These are phyloP conservation scores for Cryptococcus sp. DNA, from an alignment of 1,284 basidiomycete genomes.

Conservation along the genomic window DNA sequence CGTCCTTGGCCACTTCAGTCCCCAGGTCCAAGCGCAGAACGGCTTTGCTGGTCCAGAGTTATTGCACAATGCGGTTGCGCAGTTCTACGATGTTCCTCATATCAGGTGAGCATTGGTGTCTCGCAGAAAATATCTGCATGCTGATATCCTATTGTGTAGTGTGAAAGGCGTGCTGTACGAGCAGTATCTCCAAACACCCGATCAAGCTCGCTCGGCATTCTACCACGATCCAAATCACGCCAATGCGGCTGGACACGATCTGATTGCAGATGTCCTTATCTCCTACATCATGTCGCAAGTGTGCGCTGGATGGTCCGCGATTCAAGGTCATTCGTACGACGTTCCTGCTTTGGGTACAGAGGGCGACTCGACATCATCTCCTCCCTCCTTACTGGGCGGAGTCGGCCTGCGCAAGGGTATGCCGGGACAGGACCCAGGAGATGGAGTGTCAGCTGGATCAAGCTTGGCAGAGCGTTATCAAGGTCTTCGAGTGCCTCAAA, in stretches of 20 bases:
- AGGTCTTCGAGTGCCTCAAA: constrained; percentile 63
- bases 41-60: constrained; percentile 86
- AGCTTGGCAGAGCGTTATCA: constrained; percentile 23
- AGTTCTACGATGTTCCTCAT: constrained; percentile 94
- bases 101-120: constrained; percentile 60
- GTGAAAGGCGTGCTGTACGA: constrained; percentile 79
- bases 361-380: constrained; percentile 43
- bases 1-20: constrained; percentile 86
- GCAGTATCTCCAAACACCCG: constrained; percentile 74
- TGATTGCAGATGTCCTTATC: constrained; percentile 80
- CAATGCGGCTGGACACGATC: constrained; percentile 73
- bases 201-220: constrained; percentile 65
- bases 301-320: constrained; percentile 78
- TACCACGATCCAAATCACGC: constrained; percentile 83
- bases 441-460: constrained; percentile 22
- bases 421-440: constrained; percentile 34
- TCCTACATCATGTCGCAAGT: constrained; percentile 85
- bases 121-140: neutral
- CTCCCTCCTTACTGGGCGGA: constrained; percentile 39
- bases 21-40: constrained; percentile 73
- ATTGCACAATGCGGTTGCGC: constrained; percentile 81
- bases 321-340: constrained; percentile 65
- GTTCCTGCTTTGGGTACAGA: constrained; percentile 57
- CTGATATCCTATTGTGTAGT: constrained; percentile 50
- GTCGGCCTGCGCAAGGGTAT: constrained; percentile 52